Evolutionary conservation across 768 basidiomycete genomes (phyloP).

Genomic region (Naganishia vaughanmartiniae): DNA sequence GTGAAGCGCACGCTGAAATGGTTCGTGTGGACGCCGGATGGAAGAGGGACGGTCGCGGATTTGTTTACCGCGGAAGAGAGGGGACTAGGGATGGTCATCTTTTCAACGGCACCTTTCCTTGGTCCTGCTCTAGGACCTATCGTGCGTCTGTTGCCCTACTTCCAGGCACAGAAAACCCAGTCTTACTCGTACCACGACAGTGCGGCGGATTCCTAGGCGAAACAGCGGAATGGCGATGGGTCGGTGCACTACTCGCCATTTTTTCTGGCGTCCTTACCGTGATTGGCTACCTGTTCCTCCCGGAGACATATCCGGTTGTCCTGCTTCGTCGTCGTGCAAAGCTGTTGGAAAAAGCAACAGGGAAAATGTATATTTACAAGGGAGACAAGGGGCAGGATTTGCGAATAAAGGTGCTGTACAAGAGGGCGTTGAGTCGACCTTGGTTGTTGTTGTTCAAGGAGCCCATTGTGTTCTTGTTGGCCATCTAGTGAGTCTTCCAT

Average conservation of each 20-base stretch:
- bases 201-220: constrained; percentile 30
- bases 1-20: not conserved
- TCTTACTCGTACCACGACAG: not conserved
- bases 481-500: constrained; percentile 7
- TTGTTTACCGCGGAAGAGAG: constrained; percentile 45
- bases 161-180: not conserved
- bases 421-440: constrained; percentile 61
- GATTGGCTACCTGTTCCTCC: constrained; percentile 42
- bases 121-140: constrained; percentile 26
- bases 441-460: constrained; percentile 54
- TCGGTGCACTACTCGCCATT: constrained; percentile 19
- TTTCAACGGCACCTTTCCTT: constrained; percentile 43
- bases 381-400: constrained; percentile 21
- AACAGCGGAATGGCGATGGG: constrained; percentile 22
- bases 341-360: constrained; percentile 38
- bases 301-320: constrained; percentile 52
- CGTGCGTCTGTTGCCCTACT: constrained; percentile 2
- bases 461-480: constrained; percentile 41
- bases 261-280: constrained; percentile 34
- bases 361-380: not conserved
- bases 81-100: constrained; percentile 47
- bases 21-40: not conserved
- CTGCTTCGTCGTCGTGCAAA: constrained; percentile 46
- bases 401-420: constrained; percentile 24
- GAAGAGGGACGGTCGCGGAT: constrained; percentile 41